Conservation (phyloP, 345 rosid species). For the Syzygium oleosum region DNA sequence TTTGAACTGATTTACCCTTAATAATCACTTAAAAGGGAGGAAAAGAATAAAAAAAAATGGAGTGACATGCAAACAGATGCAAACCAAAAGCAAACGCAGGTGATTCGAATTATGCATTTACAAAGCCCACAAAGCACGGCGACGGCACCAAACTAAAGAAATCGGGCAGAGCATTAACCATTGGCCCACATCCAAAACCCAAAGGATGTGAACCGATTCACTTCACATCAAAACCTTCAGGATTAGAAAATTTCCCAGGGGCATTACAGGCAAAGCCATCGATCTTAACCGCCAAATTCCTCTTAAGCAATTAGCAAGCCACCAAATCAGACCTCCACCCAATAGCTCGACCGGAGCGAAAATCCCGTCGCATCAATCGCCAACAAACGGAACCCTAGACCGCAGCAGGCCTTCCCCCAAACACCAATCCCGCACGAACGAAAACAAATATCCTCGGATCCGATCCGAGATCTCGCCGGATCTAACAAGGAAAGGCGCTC, state of each 20-base stretch:
- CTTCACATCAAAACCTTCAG: background rate
- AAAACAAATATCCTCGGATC: background rate
- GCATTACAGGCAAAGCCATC: background rate
- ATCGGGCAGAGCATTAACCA: background rate
- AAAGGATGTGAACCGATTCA: background rate
- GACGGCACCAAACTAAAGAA: background rate
- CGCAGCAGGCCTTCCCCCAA: background rate
- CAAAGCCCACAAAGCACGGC: background rate
- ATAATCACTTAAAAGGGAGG: background rate
- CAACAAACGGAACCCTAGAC: background rate
- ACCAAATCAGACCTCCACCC: background rate
- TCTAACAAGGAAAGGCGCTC: background rate
- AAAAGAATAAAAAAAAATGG: background rate
- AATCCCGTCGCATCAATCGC: background rate
- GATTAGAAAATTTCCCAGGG: background rate
- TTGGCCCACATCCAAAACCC: background rate
- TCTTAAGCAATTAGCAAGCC: background rate
- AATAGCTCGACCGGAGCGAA: background rate
- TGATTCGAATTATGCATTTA: background rate
- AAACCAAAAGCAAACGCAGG: background rate
- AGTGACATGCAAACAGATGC: background rate
- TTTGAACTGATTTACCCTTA: background rate
- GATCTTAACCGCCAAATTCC: background rate
- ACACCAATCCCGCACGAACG: background rate
- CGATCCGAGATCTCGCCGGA: background rate